Conservation (phyloP, 2,329 filamentous ascomycete genomes). For the Xylariaceae sp. region DNA sequence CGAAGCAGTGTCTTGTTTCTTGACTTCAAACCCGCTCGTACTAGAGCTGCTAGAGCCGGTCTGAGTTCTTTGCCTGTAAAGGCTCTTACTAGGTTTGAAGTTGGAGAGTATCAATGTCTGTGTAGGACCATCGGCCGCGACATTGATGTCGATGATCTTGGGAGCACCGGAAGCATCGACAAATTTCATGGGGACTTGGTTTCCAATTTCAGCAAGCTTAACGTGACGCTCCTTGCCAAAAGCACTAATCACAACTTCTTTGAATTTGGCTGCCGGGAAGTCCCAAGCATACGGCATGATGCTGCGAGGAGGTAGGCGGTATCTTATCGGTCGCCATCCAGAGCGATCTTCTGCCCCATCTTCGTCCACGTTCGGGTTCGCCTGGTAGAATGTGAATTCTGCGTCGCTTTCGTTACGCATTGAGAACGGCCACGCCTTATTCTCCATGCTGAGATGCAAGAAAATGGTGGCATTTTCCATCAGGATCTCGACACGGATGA, state of each 20-base stretch:
- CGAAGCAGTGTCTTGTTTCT: constrained; percentile 81
- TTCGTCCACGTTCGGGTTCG: constrained; percentile 88
- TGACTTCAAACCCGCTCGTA: constrained; percentile 83
- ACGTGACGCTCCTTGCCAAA: constrained; percentile 83
- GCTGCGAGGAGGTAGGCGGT: constrained; percentile 86
- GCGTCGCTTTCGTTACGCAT: constrained; percentile 98
- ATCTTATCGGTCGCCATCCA: constrained; percentile 88
- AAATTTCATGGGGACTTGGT: constrained; percentile 91
- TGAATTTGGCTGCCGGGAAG: constrained; percentile 95
- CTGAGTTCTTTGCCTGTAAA: constrained; percentile 67
- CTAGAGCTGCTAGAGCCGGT: constrained; percentile 50
- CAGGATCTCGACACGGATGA: constrained; percentile 84
- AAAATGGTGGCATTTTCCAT: constrained; percentile 95
- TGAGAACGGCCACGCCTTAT: constrained; percentile 95
- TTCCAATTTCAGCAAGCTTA: constrained; percentile 94
- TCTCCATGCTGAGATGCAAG: constrained; percentile 84
- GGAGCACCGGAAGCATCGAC: constrained; percentile 63
- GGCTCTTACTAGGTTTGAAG: constrained; percentile 86
- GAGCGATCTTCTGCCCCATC: constrained; percentile 81
- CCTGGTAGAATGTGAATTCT: constrained; percentile 95
- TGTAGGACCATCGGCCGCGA: constrained; percentile 90
- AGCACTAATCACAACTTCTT: constrained; percentile 81
- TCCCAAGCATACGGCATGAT: constrained; percentile 99
- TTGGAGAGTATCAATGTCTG: constrained; percentile 93
- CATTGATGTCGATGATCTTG: constrained; percentile 95